Evolutionary conservation across 192 early-diverging fungal genomes (phyloP).

Genomic region (Mortierella claussenii): DNA sequence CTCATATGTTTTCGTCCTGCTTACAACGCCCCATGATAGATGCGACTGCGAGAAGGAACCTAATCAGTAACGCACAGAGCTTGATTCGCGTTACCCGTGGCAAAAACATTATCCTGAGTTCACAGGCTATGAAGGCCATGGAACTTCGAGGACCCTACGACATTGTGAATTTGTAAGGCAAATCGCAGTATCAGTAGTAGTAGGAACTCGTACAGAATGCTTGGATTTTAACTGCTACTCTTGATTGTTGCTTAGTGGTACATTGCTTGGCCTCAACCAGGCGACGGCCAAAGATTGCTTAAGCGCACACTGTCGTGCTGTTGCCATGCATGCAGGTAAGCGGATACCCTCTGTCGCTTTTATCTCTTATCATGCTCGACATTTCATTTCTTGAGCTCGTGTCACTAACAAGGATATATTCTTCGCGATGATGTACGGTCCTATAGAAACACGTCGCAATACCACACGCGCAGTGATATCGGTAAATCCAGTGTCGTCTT

Average conservation of each 20-base stretch:
- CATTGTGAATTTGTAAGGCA: constrained; percentile 82
- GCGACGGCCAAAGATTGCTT: constrained; percentile 64
- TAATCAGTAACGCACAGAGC: constrained; percentile 73
- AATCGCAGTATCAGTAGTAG: too few species aligned
- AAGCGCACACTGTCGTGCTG: constrained; percentile 64
- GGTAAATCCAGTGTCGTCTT: constrained; percentile 49
- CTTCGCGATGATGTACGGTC: too few species aligned
- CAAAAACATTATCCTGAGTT: constrained; percentile 80
- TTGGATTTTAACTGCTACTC: too few species aligned
- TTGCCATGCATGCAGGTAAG: constrained; percentile 65
- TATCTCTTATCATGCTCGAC: background rate
- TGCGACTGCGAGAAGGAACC: constrained; percentile 62
- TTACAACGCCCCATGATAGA: constrained; percentile 61
- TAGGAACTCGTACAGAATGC: too few species aligned
- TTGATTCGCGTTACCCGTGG: constrained; percentile 78
- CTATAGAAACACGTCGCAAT: constrained; percentile 62
- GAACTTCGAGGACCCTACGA: constrained; percentile 82
- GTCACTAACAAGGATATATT: too few species aligned
- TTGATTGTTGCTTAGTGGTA: too few species aligned
- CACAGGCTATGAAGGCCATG: constrained; percentile 74
- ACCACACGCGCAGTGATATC: constrained; percentile 59
- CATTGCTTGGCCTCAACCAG: constrained; percentile 69
- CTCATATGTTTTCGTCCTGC: background rate
- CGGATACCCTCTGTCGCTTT: background rate
- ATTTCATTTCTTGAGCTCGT: too few species aligned